These are phyloP conservation scores for Cryomyces antarcticus DNA, from an alignment of 495 filamentous ascomycete genomes.

Conservation along the genomic window DNA sequence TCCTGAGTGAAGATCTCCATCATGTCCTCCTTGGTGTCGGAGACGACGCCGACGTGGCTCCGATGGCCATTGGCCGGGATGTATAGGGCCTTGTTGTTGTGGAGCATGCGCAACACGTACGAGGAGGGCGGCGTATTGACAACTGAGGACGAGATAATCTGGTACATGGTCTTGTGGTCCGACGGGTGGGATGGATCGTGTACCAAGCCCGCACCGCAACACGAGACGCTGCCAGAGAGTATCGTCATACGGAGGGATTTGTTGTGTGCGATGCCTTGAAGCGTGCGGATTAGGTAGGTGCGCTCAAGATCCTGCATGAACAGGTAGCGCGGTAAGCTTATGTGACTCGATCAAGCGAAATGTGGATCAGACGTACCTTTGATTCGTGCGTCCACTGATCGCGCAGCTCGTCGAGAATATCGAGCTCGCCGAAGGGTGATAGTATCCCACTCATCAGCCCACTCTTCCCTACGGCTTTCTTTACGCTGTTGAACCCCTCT, in stretches of 20 bases:
- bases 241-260: conserved; percentile 94
- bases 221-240: conserved; percentile 76
- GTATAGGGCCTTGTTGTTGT: conserved; percentile 79
- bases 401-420: conserved; percentile 78
- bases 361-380: conserved; percentile 32
- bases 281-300: conserved; percentile 86
- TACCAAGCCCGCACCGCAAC: conserved; percentile 78
- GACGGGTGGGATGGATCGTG: conserved; percentile 79
- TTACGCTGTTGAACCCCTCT: conserved; percentile 80
- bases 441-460: conserved; percentile 87
- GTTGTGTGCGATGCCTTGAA: conserved; percentile 84
- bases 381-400: conserved; percentile 97
- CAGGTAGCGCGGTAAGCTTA: background rate
- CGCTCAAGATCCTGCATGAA: conserved; percentile 59
- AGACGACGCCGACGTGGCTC: conserved; percentile 29
- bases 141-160: conserved; percentile 78
- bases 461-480: conserved; percentile 84
- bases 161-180: conserved; percentile 99
- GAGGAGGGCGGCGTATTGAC: conserved; percentile 69
- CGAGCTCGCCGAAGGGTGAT: conserved; percentile 93
- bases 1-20: conserved; percentile 96
- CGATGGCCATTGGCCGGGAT: conserved; percentile 80
- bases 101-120: conserved; percentile 80
- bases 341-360: background rate
- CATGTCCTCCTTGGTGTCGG: conserved; percentile 98